Percentiles rank a stretch among this genome's conserved stretches.
Evolutionary conservation across 139 green algal genomes (phyloP).

Genomic region (Coelastrella sp.): DNA sequence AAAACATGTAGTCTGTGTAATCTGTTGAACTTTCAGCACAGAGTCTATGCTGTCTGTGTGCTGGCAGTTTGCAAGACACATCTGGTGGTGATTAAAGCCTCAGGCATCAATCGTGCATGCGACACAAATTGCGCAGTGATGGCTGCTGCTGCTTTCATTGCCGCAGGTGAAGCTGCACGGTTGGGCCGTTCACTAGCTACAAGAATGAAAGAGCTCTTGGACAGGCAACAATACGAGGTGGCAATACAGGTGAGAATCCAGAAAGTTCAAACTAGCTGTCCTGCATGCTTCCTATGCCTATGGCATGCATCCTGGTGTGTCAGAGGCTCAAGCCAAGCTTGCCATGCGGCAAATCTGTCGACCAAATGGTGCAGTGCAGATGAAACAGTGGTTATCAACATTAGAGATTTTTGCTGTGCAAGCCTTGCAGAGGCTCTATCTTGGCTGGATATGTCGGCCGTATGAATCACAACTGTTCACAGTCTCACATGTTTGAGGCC

Average conservation of each 20-base stretch:
- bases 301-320: too few species aligned
- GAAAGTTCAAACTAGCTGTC: not conserved
- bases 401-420: too few species aligned
- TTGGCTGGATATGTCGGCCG: too few species aligned
- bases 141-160: not conserved
- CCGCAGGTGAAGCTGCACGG: slow-evolving; percentile 42
- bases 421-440: too few species aligned
- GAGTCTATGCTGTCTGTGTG: not conserved
- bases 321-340: not conserved
- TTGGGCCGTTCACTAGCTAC: slow-evolving; percentile 73
- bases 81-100: not conserved
- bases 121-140: not conserved
- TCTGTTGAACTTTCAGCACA: too few species aligned
- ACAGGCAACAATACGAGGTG: slow-evolving; percentile 88
- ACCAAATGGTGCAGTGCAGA: too few species aligned
- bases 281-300: not conserved
- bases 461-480: too few species aligned
- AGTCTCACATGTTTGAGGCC: too few species aligned
- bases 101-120: too few species aligned
- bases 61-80: not conserved
- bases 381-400: too few species aligned
- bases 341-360: too few species aligned
- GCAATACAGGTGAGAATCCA: slow-evolving; percentile 59
- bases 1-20: too few species aligned
- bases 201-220: slow-evolving; percentile 77